A percentile compares a stretch with the other conserved stretches of the same genome.
phyloP scores from a whole-genome alignment of 2,329 filamentous ascomycete species.

The Colletotrichum costaricense region DNA sequence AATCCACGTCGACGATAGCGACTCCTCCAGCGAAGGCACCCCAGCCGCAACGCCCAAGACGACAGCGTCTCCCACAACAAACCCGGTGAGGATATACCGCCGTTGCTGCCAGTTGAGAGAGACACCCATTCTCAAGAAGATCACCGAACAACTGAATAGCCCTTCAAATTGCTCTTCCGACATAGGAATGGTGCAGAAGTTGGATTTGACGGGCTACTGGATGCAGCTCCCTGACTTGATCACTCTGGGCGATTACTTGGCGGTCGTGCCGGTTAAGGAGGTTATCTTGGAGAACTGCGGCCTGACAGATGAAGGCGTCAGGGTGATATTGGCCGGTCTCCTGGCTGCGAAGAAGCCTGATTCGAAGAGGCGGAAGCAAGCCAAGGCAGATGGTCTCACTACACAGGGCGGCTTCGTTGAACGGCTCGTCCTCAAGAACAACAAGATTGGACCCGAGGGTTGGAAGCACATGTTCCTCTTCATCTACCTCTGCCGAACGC shows the following conservation, averaged over 20 bases:
- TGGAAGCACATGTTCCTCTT: constrained; percentile 95
- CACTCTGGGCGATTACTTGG: constrained; percentile 92
- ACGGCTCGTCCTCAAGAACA: constrained; percentile 89
- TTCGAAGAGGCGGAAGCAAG: constrained; percentile 60
- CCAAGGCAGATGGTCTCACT: constrained; percentile 50
- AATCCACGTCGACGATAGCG: constrained; percentile 77
- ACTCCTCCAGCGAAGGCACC: constrained; percentile 58
- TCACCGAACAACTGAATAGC: constrained; percentile 87
- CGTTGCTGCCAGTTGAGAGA: constrained; percentile 94
- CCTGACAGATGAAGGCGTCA: constrained; percentile 85
- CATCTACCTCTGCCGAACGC: constrained; percentile 86
- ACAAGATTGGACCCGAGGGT: constrained; percentile 86
- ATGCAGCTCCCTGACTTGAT: constrained; percentile 86
- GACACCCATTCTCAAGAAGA: constrained; percentile 89
- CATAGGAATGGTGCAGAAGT: constrained; percentile 81
- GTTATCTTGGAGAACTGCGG: constrained; percentile 89
- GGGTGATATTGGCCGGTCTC: constrained; percentile 87
- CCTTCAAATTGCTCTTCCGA: constrained; percentile 73
- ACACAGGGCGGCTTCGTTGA: constrained; percentile 81
- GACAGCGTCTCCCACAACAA: constrained; percentile 76
- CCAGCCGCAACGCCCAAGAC: constrained; percentile 71
- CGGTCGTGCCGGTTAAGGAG: constrained; percentile 90
- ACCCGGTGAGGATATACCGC: constrained; percentile 92
- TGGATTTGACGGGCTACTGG: constrained; percentile 87
- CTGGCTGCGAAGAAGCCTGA: constrained; percentile 80